Evolutionary conservation across 140 eudicot genomes (phyloP).

Genomic region (Flaveria floridana): DNA sequence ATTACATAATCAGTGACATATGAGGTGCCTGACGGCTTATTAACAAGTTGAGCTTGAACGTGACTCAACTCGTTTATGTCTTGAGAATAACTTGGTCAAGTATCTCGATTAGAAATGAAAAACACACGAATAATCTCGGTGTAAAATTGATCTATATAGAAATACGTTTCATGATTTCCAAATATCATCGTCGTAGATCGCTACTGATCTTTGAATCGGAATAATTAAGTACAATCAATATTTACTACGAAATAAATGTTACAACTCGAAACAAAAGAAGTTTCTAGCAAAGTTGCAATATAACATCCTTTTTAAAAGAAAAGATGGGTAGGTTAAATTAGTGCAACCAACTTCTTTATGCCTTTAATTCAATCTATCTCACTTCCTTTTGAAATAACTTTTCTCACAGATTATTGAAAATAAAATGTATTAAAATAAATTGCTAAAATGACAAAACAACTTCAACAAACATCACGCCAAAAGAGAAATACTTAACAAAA

Average conservation of each 20-base stretch:
- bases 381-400: neutral
- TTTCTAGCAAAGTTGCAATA: neutral
- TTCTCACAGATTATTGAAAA: neutral
- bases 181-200: neutral
- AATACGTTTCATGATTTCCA: neutral
- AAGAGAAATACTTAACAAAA: neutral
- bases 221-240: neutral
- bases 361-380: conserved; percentile 5
- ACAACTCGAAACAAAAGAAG: neutral
- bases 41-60: neutral
- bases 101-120: too few relatives aligned
- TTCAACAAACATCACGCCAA: conserved; percentile 1
- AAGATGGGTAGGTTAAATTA: neutral
- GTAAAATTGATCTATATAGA: too few relatives aligned
- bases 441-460: neutral
- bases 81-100: neutral
- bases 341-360: conserved; percentile 17
- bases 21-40: neutral
- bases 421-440: conserved; percentile 1
- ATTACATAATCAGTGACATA: too few relatives aligned
- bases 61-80: neutral
- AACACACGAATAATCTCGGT: too few relatives aligned
- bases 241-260: neutral
- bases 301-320: neutral
- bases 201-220: neutral